Base-by-base conservation (phyloP, 352 stramenopile species). In the Plasmopara viticola region DNA sequence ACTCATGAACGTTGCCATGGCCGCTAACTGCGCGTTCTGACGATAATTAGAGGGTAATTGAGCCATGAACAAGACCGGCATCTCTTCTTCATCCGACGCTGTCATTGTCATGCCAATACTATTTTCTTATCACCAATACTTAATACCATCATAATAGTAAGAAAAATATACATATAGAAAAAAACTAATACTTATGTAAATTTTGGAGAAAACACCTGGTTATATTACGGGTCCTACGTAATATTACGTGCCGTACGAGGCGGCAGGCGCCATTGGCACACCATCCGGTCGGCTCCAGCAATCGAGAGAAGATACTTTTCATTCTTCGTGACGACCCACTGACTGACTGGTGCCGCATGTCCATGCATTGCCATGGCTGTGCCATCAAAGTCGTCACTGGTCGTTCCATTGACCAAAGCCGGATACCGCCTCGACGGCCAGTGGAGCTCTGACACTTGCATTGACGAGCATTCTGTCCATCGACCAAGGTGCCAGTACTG, bases 11-110 rank as follows among this genome's bases (percentile, higher is more conserved):
- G 77, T 82, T 44, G 74, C 74, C 42, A 92, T 76, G 31, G 81
- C 81, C 28, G 77, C 78, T 28, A 92, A 64, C 64, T 92, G 73
- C 45, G 72, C 67, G 43, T 70, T 92, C 20, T 25, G 20, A 25
- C 20, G 20, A 25, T 25, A 25, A 3, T 25, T 25, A 25, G 20
- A 25, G 20, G 81, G 81, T 9, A 92, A 61, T 7, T 53, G 37
- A 44, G 83, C 77, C 77, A 86, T 83, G 55, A 92, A 89, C 53
- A 92, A 70, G 20, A 92, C 72, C 50, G 81, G 81, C 70, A 86
- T 82, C 55, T 88, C 76, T 0, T 84, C 72, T 37, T 85, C 68
- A 0, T 76, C 60, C 7, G 20, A 25, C 20, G 20, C 20, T 25
- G 20, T 25, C 31, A 35, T 35, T 4, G n/a, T n/a, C n/a, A n/a